Evolutionary conservation across 768 basidiomycete genomes (phyloP).

Genomic region (Mycena crocata): DNA sequence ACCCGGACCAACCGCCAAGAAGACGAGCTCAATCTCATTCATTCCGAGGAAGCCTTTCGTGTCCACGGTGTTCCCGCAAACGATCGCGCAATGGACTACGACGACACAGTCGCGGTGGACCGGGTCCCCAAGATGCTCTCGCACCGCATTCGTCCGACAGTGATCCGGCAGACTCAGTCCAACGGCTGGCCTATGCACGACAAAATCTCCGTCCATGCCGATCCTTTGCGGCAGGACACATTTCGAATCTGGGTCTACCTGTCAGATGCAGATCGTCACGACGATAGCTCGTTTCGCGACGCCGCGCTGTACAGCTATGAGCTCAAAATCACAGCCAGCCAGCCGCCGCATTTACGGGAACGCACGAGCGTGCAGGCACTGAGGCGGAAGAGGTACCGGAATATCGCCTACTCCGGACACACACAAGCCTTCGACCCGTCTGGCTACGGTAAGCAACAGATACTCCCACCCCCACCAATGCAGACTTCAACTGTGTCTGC

Average conservation of each 20-base stretch:
- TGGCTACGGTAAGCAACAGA: background rate
- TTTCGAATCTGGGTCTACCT: background rate
- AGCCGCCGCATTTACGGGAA: background rate
- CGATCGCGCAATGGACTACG: too few species aligned
- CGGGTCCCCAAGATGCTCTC: background rate
- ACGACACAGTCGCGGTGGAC: background rate
- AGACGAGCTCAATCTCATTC: background rate
- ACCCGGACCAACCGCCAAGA: background rate
- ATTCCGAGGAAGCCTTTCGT: background rate
- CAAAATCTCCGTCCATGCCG: background rate
- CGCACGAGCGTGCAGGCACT: background rate
- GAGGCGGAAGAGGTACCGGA: background rate
- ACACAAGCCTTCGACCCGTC: background rate
- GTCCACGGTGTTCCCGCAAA: background rate
- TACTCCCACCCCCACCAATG: background rate
- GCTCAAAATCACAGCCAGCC: background rate
- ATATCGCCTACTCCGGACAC: background rate
- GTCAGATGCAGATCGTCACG: too few species aligned
- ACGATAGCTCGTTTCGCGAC: background rate
- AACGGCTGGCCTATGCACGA: background rate
- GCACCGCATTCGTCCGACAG: background rate
- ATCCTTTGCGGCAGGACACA: background rate
- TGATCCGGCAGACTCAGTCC: background rate
- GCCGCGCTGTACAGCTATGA: background rate
- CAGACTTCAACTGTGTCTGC: background rate